Base-by-base conservation (phyloP, 305 asterid genomes). In the Striga hermonthica region DNA sequence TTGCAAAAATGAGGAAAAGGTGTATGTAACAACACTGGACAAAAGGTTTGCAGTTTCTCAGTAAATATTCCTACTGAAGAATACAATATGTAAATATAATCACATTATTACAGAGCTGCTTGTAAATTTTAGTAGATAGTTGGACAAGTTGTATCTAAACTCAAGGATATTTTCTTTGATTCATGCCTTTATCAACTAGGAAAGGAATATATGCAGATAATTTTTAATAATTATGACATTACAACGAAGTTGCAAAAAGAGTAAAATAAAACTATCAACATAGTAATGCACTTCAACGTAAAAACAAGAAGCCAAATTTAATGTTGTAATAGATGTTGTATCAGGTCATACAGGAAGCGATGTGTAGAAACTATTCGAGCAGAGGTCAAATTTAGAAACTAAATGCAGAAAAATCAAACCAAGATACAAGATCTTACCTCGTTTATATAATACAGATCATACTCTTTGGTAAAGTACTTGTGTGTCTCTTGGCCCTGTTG, bases 391-490 rank as follows among this genome's bases (percentile, higher is more conserved):
- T 10, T 10, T 47, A 14, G 53, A n/a, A 47, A 47, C 12, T 47
- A 47, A 0, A 47, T 9, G 53, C 53, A 10, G 53, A 47, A 14
- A 47, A 47, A 22, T 10, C 12, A 36, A 12, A 6, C 43, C 11
- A 35, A 11, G 35, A 15, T 53, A 56, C 41, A 11, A 65, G 55
- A 74, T 69, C 83, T 57, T 73, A 93, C 99, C 96, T 90, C 91
- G 43, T 85, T 80, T 54, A 81, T 65, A 66, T 66, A 73, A 72
- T 76, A 94, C 50, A 94, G 85, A 73, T 88, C 93, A 35, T 78
- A 85, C 56, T 86, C 97, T 61, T 89, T 76, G 0, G 99, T 90
- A 60, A 90, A 94, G 71, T 86, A 94, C 83, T 94, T 90, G 75
- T 79, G 78, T 0, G 91, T 82, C 73, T 94, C 96, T 66, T 71